Evolutionary conservation across 805 yeast species (phyloP).

Genomic region (Candida methanosorbosa): DNA sequence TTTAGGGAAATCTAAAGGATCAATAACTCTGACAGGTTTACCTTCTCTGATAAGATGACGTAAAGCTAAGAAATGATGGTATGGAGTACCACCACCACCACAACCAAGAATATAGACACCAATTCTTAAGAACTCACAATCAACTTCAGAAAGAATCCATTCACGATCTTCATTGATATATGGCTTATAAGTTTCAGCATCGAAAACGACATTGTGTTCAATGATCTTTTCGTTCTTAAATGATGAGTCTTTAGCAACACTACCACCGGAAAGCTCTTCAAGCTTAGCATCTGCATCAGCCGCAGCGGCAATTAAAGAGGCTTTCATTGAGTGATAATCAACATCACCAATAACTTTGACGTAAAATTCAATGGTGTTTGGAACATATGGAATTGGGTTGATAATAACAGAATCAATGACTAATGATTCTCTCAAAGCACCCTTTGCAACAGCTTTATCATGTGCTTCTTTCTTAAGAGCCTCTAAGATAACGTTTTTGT

Average conservation of each 20-base stretch:
- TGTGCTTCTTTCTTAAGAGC: conserved; percentile 4
- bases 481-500: conserved; percentile 5
- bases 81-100: conserved; percentile 37
- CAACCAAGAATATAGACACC: conserved; percentile 35
- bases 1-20: conserved; percentile 16
- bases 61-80: conserved; percentile 23
- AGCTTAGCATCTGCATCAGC: neutral
- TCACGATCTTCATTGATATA: conserved; percentile 13
- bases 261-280: neutral
- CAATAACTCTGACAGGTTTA: conserved; percentile 21
- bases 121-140: conserved; percentile 27
- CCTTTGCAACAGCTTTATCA: conserved; percentile 7
- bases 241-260: neutral
- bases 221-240: neutral
- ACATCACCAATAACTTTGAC: conserved; percentile 33
- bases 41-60: conserved; percentile 23
- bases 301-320: conserved; percentile 1
- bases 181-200: conserved; percentile 18
- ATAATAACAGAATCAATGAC: conserved; percentile 11
- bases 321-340: conserved; percentile 18
- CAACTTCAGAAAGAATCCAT: conserved; percentile 29
- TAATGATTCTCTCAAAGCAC: conserved; percentile 11
- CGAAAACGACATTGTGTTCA: neutral
- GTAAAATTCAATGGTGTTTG: conserved; percentile 20
- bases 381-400: conserved; percentile 20